Percentiles rank a stretch among this genome's conserved stretches.
These are phyloP conservation scores for Dipodascus geniculatus DNA, from an alignment of 805 yeast species.

Conservation along the genomic window DNA sequence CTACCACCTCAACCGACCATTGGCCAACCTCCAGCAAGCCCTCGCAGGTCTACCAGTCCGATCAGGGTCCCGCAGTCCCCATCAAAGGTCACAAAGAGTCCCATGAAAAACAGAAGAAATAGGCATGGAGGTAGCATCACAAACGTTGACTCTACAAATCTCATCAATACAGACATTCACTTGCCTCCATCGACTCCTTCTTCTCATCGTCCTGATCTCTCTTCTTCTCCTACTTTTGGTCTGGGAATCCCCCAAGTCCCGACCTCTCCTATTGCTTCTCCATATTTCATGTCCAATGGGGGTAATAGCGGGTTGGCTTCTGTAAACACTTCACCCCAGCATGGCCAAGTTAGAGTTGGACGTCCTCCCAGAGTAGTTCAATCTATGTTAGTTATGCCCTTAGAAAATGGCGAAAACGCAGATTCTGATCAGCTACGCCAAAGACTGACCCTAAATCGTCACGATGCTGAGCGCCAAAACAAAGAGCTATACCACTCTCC, in stretches of 20 bases:
- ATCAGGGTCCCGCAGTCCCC: not conserved
- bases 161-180: not conserved
- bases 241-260: conserved; percentile 5
- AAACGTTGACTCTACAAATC: not conserved
- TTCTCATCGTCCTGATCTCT: conserved; percentile 2
- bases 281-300: conserved; percentile 1
- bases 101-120: not conserved
- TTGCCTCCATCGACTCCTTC: conserved; percentile 5
- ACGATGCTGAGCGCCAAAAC: not conserved
- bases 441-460: not conserved
- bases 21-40: conserved; percentile 1
- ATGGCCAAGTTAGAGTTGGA: not conserved
- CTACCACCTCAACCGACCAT: not conserved
- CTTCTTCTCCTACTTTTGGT: conserved; percentile 6
- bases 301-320: not conserved
- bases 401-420: not conserved
- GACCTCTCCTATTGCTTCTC: conserved; percentile 7
- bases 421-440: not conserved
- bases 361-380: not conserved
- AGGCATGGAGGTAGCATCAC: not conserved
- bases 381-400: not conserved
- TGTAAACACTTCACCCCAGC: not conserved
- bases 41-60: not conserved
- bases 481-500: conserved; percentile 10
- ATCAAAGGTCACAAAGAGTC: not conserved